These are phyloP conservation scores for Atkinsonella texensis DNA, from an alignment of 2,329 filamentous ascomycete genomes.

Conservation along the genomic window DNA sequence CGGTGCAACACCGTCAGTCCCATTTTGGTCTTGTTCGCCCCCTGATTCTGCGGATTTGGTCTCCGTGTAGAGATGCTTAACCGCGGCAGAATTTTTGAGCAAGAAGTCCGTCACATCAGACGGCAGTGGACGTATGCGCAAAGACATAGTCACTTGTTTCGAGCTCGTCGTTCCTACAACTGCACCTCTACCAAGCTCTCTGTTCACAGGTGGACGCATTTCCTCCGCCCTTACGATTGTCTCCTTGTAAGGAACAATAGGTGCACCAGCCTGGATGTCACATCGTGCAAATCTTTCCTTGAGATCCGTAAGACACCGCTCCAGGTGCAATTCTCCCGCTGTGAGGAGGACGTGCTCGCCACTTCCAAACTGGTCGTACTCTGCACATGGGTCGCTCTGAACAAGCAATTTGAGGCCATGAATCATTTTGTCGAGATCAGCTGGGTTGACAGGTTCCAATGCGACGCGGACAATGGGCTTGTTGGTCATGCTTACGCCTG, in stretches of 20 bases:
- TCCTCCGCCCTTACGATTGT: conserved; percentile 79
- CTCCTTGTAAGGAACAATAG: conserved; percentile 92
- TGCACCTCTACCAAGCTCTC: conserved; percentile 73
- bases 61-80: conserved; percentile 70
- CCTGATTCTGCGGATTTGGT: conserved; percentile 29
- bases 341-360: conserved; percentile 94
- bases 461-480: conserved; percentile 93
- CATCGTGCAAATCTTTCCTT: conserved; percentile 87
- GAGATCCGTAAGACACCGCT: conserved; percentile 86
- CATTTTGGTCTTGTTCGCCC: conserved; percentile 22
- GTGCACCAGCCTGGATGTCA: conserved; percentile 85
- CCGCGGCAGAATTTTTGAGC: conserved; percentile 62
- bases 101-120: conserved; percentile 72
- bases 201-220: conserved; percentile 80
- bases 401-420: conserved; percentile 74
- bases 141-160: conserved; percentile 68
- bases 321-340: conserved; percentile 86
- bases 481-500: conserved; percentile 66
- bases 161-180: conserved; percentile 67
- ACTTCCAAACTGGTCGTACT: conserved; percentile 85
- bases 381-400: conserved; percentile 88
- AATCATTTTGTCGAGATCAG: conserved; percentile 91
- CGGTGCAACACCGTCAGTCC: conserved; percentile 31
- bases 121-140: conserved; percentile 72
- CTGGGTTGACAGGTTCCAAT: conserved; percentile 83